These are phyloP conservation scores for Aspergillus sp. DNA, from an alignment of 2,329 filamentous ascomycete species.

Conservation along the genomic window DNA sequence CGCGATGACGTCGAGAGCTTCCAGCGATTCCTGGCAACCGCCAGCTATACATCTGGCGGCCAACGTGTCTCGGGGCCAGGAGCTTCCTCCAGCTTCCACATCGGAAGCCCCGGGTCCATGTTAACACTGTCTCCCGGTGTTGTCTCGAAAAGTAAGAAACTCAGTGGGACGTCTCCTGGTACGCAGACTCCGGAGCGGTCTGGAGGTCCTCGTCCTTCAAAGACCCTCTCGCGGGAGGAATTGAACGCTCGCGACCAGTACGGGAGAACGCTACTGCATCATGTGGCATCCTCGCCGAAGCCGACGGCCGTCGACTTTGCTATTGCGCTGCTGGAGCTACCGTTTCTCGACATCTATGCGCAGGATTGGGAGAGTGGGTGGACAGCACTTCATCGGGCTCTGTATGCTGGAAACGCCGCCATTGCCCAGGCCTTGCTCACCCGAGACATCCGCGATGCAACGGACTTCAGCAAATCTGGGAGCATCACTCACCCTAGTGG, in stretches of 20 bases:
- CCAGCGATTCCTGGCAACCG: constrained; percentile 78
- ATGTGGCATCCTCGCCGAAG: constrained; percentile 74
- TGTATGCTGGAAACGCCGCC: constrained; percentile 86
- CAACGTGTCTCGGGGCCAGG: constrained; percentile 28
- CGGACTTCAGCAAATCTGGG: constrained; percentile 57
- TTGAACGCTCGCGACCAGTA: constrained; percentile 80
- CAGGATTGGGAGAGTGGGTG: constrained; percentile 92
- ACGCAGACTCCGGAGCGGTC: constrained; percentile 44
- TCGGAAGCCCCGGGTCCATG: constrained; percentile 29
- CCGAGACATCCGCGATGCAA: constrained; percentile 68
- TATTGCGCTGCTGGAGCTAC: constrained; percentile 74
- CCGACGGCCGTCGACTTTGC: constrained; percentile 72
- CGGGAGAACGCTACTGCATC: constrained; percentile 80
- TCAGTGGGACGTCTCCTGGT: constrained; percentile 46
- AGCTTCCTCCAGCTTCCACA: constrained; percentile 24
- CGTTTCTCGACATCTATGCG: constrained; percentile 77
- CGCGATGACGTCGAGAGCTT: constrained; percentile 97
- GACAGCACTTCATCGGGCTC: constrained; percentile 87
- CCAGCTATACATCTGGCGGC: constrained; percentile 52
- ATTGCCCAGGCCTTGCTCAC: constrained; percentile 80
- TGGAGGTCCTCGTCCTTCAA: constrained; percentile 17
- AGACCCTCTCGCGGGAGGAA: constrained; percentile 60
- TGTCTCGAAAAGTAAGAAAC: constrained; percentile 50
- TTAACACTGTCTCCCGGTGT: constrained; percentile 29
- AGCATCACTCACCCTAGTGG: constrained; percentile 62